Percentiles rank a stretch among this genome's conserved stretches.
phyloP scores from a whole-genome alignment of 495 filamentous ascomycete species.

The Podospora australis region DNA sequence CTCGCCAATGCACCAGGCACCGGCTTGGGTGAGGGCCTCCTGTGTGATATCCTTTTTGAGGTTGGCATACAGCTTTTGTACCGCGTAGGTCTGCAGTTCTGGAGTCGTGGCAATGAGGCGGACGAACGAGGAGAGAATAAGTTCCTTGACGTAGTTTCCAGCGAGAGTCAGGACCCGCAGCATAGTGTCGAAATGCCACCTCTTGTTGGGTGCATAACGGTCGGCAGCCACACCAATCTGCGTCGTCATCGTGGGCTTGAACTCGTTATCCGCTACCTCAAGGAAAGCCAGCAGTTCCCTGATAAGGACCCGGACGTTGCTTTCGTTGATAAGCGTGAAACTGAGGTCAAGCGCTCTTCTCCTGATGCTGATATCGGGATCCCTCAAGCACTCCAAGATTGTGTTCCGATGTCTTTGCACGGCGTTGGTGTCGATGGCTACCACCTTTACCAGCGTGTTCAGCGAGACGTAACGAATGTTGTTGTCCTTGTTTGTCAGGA shows the following conservation, averaged over 20 bases:
- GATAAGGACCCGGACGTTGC: constrained; percentile 88
- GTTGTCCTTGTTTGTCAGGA: constrained; percentile 95
- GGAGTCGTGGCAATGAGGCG: constrained; percentile 91
- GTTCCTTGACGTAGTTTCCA: constrained; percentile 95
- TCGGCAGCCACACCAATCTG: constrained; percentile 97
- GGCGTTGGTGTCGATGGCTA: constrained; percentile 95
- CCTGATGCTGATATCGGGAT: constrained; percentile 98
- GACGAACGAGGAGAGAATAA: constrained; percentile 93
- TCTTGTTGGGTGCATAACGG: constrained; percentile 88
- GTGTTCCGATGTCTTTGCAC: constrained; percentile 96
- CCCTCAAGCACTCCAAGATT: constrained; percentile 89
- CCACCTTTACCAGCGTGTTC: constrained; percentile 96
- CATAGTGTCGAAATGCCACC: constrained; percentile 98
- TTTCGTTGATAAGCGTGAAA: constrained; percentile 95
- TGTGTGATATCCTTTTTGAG: constrained; percentile 96
- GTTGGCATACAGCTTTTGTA: constrained; percentile 84
- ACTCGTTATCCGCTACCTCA: constrained; percentile 95
- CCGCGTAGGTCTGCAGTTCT: constrained; percentile 92
- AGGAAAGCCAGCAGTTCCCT: constrained; percentile 89
- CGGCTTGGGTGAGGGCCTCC: constrained; percentile 87
- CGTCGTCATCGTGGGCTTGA: constrained; percentile 94
- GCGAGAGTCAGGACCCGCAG: constrained; percentile 89
- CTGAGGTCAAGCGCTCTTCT: constrained; percentile 90
- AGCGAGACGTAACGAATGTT: constrained; percentile 98
- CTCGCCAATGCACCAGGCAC: constrained; percentile 97